These are phyloP conservation scores for Stygiomarasmius scandens DNA, from an alignment of 1,284 basidiomycete genomes.

Conservation along the genomic window DNA sequence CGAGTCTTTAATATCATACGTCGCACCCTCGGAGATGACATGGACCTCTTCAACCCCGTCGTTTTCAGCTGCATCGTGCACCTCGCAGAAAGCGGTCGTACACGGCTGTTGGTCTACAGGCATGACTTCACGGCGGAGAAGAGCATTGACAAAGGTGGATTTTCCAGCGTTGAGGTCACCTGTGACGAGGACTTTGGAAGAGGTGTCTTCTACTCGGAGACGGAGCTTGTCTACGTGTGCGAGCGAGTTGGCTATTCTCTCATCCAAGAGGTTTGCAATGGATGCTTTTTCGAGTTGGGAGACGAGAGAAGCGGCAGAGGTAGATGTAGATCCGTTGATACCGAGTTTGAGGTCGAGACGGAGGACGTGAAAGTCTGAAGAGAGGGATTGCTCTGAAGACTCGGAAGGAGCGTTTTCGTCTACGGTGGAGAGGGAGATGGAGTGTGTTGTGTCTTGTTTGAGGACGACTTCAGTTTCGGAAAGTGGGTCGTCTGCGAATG, in stretches of 20 bases:
- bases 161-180: slow-evolving; percentile 99
- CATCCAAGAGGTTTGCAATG: slow-evolving; percentile 91
- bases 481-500: slow-evolving; percentile 81
- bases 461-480: slow-evolving; percentile 71
- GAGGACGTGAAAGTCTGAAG: slow-evolving; percentile 80
- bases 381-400: slow-evolving; percentile 37
- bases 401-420: slow-evolving; percentile 31
- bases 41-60: slow-evolving; percentile 83
- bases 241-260: slow-evolving; percentile 78
- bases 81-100: slow-evolving; percentile 97
- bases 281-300: slow-evolving; percentile 91
- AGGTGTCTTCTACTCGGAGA: slow-evolving; percentile 86
- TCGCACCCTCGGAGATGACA: slow-evolving; percentile 65
- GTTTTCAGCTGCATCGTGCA: slow-evolving; percentile 90
- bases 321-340: slow-evolving; percentile 65
- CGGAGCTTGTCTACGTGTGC: slow-evolving; percentile 87
- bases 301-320: slow-evolving; percentile 82
- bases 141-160: slow-evolving; percentile 96
- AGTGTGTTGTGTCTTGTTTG: slow-evolving; percentile 52
- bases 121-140: slow-evolving; percentile 89
- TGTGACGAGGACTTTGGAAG: slow-evolving; percentile 97
- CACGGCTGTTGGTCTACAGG: slow-evolving; percentile 98
- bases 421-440: slow-evolving; percentile 59
- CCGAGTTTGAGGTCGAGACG: slow-evolving; percentile 94
- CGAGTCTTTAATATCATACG: slow-evolving; percentile 76